Evolutionary conservation across 805 yeast genomes (phyloP), one percentile per base, ranked within the genome.

Genomic region (Deakozyma indianensis): DNA sequence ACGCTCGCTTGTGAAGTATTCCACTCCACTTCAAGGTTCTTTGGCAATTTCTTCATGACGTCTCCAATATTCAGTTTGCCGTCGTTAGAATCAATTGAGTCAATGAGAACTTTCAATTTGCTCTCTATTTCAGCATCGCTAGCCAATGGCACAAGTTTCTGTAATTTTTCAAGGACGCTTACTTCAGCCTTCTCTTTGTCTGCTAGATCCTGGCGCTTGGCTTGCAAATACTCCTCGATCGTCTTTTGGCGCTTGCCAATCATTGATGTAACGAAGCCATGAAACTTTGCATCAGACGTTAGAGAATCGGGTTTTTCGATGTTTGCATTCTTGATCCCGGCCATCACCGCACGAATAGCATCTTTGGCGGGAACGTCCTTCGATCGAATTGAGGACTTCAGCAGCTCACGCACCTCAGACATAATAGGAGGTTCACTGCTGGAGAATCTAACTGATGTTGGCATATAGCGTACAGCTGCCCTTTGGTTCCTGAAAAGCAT

Each of bases 171-270:
- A 38, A 78, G 66, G 27, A 75, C 56, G 0, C 49, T 58, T 23
- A 69, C 53, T 58, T 78, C 81, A 18, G 59, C 55, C 21, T 57
- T 52, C 59, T 78, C 84, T 45, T 68, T 69, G n/a, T 66, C 71
- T 1, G 70, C 78, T 48, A 78, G 60, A 48, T 78, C 83, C 2
- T 53, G 57, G 51, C 84, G 68, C 7, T 64, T 58, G 44, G 72
- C 71, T 16, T 61, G 58, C 11, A 52, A 43, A 53, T 70, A 78
- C 52, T 75, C 75, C 9, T 57, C 62, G 41, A 69, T 68, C 0
- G 80, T 70, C 47, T 74, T 75, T 23, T 51, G 53, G 49, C 82
- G 66, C 52, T 75, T 55, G 38, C 50, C 49, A 35, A 54, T 49
- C 48, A 58, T 48, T 7, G 57, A 77, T 21, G 64, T 61, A 25